Percentiles rank a stretch among this genome's conserved stretches.
phyloP scores from a whole-genome alignment of 805 yeast genomes.

The Schwanniomyces polymorphus region DNA sequence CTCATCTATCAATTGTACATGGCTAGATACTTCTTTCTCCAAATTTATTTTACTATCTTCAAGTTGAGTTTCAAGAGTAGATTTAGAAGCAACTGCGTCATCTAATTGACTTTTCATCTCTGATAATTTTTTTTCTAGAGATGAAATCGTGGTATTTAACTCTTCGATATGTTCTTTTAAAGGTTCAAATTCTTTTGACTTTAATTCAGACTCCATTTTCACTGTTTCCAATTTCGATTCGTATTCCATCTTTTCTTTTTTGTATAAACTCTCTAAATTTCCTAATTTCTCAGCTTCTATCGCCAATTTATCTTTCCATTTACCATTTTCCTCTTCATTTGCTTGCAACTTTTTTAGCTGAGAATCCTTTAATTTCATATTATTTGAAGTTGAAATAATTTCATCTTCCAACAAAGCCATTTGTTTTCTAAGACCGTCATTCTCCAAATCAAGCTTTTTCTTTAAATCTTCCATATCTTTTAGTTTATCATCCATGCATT shows the following conservation, averaged over 20 bases:
- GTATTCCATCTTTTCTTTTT: not conserved
- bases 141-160: not conserved
- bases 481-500: slow-evolving; percentile 44
- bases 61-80: not conserved
- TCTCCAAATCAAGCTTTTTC: slow-evolving; percentile 29
- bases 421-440: slow-evolving; percentile 39
- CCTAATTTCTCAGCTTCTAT: slow-evolving; percentile 16
- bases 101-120: not conserved
- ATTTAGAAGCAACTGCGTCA: not conserved
- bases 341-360: slow-evolving; percentile 27
- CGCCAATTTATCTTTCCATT: slow-evolving; percentile 29
- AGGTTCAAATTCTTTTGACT: slow-evolving; percentile 6
- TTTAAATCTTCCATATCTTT: slow-evolving; percentile 36
- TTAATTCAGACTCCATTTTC: not conserved
- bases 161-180: slow-evolving; percentile 5
- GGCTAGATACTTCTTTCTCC: not conserved
- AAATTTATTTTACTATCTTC: not conserved
- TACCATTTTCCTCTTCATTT: slow-evolving; percentile 28
- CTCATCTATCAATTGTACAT: not conserved
- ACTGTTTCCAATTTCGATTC: not conserved
- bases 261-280: slow-evolving; percentile 11
- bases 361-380: slow-evolving; percentile 48
- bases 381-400: slow-evolving; percentile 20
- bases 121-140: not conserved
- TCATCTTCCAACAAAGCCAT: slow-evolving; percentile 34